Base-by-base conservation (phyloP, 331 rosid genomes). In the Malus hybrid region DNA sequence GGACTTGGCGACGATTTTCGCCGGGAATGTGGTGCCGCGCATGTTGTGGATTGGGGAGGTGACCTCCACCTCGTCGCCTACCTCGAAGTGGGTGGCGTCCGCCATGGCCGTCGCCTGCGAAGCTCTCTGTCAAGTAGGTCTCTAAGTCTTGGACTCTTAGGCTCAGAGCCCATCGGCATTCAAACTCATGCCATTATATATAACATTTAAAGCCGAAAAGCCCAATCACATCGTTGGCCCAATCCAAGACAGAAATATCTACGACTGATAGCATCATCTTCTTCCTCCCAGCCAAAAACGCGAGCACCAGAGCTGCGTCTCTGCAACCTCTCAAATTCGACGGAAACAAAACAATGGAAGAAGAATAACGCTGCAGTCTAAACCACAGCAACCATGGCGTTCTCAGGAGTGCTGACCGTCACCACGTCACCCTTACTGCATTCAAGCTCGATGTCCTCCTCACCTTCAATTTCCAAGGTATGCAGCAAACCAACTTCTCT, bases 51-150 rank as follows among this genome's bases (percentile, higher is more conserved):
- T 64, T 7, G 71, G 28, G 10, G 76, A 70, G 15, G 81, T 71
- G 57, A 75, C 83, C 76, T 84, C 88, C 34, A 84, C 85, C n/a
- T 65, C 36, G 46, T 52, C 64, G 15, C 81, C 88, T 5, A 74
- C 13, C 63, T 44, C 32, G 42, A 82, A 82, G 61, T 3, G 10
- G 5, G 82, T 1, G n/a, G 1, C 46, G 46, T 63, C 62, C 54
- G 62, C 63, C 74, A 70, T 72, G 57, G 57, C 20, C 20, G 57
- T 52, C 57, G 57, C 9, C 20, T 52, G 57, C 7, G 2, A 16
- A 52, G 20, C 57, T 52, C 57, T 52, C 57, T 6, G 57, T 52
- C 57, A 42, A 10, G 46, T 3, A 42, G 46, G 46, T 10, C 0
- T 42, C 13, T 10, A 42, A 42, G 13, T 42, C 46, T 42, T 10